Percentiles rank a stretch among this genome's conserved stretches.
phyloP scores from a whole-genome alignment of 2,329 filamentous ascomycete species.

The Exophiala spinifera region DNA sequence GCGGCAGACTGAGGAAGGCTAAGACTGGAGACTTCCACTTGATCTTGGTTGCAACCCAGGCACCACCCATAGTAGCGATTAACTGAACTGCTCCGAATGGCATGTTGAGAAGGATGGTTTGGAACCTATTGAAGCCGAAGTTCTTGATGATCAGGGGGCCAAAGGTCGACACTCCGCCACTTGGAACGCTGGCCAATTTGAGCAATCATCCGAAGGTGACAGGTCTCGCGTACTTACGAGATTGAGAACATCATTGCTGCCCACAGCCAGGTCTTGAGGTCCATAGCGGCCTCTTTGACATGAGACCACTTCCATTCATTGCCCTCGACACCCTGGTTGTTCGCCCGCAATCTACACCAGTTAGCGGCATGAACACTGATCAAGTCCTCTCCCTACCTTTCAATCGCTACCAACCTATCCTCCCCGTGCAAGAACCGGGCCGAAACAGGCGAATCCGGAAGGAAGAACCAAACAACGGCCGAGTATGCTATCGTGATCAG shows the following conservation, averaged over 20 bases:
- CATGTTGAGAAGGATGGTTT: conserved; percentile 29
- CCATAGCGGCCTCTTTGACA: conserved; percentile 53
- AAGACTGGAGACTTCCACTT: conserved; percentile 57
- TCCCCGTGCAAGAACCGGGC: conserved; percentile 54
- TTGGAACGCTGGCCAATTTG: conserved; percentile 7
- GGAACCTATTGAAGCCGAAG: conserved; percentile 25
- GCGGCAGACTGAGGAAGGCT: conserved; percentile 53
- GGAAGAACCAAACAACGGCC: conserved; percentile 50
- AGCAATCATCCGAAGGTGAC: background rate
- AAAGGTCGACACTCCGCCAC: conserved; percentile 25
- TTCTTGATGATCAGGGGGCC: conserved; percentile 27
- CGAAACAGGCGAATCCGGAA: conserved; percentile 63
- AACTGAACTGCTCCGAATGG: conserved; percentile 50
- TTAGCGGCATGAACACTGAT: background rate
- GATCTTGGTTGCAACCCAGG: conserved; percentile 53
- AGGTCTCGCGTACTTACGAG: conserved; percentile 34
- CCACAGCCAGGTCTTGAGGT: conserved; percentile 62
- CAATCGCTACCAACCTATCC: conserved; percentile 58
- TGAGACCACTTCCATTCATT: conserved; percentile 52
- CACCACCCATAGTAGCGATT: conserved; percentile 57
- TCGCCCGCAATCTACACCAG: conserved; percentile 42
- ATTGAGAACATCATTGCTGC: conserved; percentile 54
- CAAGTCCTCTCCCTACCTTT: conserved; percentile 36
- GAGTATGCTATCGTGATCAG: conserved; percentile 53
- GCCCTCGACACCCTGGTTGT: conserved; percentile 45